Evolutionary conservation across 139 green algal genomes (phyloP), one percentile per base, ranked within the genome.

Genomic region (Chlamydomonas schloesseri): DNA sequence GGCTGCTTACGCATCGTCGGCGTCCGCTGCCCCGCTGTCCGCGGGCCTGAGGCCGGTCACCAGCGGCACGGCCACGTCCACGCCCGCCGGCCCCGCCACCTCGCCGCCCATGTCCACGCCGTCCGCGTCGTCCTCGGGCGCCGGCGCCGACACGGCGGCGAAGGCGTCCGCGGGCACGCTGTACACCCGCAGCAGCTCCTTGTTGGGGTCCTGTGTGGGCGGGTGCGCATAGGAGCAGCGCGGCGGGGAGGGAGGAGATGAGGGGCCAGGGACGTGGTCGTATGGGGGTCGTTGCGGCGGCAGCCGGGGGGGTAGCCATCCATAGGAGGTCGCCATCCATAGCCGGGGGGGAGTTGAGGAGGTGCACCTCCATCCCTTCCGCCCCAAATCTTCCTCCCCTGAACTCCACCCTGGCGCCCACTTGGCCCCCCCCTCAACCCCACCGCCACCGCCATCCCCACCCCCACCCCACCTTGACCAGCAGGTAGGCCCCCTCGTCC

Each of bases 121-220:
- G 37, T 60, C 78, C 21, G 55, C 18, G 18, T 84, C 64, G 15
- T 84, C 78, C 34, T 84, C 78, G 28, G 47, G 15, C 18, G 29
- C 64, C 20, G 68, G 47, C 26, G 81, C 71, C 6, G 72, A n/a
- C 64, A 62, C 83, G 24, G 67, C n/a, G 53, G 75, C 83, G 76
- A 98, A 97, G 3, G 93, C 89, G 82, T 94, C 94, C 31, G 88
- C 90, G 26, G 95, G 94, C 15, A 98, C 81, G 4, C 87, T 87
- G 89, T 98, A 98, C 73, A 99, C 87, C 36, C 94, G 91, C 76
- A 98, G 90, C 64, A 98, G 89, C 33, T 96, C 93, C 90, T 99
- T 99, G 94, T 98, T 99, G 84, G 98, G 95, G 87, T 99, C 97
- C 89, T 96, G 94, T 29, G 34, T 3, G 5, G 65, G 31, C 42